Evolutionary conservation across 2,329 filamentous ascomycete genomes (phyloP).

Genomic region (Colletotrichum theobromicola): DNA sequence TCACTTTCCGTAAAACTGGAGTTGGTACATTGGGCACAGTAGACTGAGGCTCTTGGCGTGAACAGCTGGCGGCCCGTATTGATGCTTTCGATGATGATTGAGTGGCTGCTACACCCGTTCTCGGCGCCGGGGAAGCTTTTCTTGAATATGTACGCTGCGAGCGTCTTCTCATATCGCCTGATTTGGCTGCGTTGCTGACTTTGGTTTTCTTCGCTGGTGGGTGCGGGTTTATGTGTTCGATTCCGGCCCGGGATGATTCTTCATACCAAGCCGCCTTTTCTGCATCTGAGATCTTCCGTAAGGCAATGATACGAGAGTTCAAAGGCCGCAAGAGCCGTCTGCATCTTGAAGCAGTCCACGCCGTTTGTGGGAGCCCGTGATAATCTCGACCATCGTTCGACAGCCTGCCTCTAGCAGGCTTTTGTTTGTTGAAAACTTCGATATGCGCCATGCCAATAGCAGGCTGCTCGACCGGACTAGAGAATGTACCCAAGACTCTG

Average conservation of each 20-base stretch:
- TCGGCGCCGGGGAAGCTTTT: neutral
- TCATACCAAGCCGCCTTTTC: neutral
- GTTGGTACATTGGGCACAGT: constrained; percentile 2
- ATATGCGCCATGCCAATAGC: neutral
- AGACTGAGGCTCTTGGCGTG: neutral
- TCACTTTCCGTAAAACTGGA: constrained; percentile 13
- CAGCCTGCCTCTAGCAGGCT: neutral
- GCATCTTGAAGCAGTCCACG: constrained; percentile 54
- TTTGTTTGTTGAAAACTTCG: neutral
- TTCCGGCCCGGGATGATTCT: neutral
- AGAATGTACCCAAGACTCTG: no score
- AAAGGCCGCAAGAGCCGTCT: constrained; percentile 52
- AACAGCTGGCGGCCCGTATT: neutral
- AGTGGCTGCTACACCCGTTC: neutral
- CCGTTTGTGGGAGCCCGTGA: neutral
- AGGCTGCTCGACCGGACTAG: no score
- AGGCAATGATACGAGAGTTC: constrained; percentile 43
- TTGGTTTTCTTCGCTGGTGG: neutral
- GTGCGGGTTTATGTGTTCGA: neutral
- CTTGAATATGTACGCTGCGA: constrained; percentile 19
- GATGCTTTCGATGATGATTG: neutral
- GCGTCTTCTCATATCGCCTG: constrained; percentile 23
- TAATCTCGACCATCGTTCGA: neutral
- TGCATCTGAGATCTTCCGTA: constrained; percentile 39
- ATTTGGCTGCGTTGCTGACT: neutral